Evolutionary conservation across 768 basidiomycete species (phyloP).

Genomic region (Amanita rubescens): DNA sequence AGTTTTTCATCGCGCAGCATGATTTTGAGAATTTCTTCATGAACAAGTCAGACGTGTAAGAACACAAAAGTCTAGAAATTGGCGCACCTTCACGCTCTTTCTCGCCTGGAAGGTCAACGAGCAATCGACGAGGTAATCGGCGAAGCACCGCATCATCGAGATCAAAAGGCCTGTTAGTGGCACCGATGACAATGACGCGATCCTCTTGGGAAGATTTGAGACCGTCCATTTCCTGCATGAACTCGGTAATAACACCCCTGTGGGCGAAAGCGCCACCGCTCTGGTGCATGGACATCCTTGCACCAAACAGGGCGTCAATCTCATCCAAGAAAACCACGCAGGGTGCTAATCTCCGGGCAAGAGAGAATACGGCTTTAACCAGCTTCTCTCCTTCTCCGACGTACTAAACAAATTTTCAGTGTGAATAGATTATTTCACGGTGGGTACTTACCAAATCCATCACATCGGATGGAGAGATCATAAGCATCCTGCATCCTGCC

Average conservation of each 20-base stretch:
- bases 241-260: conserved; percentile 83
- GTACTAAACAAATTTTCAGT: conserved; percentile 39
- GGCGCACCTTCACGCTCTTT: conserved; percentile 74
- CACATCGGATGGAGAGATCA: conserved; percentile 86
- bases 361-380: conserved; percentile 80
- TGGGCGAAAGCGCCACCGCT: conserved; percentile 79
- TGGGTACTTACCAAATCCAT: conserved; percentile 78
- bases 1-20: conserved; percentile 76
- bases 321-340: conserved; percentile 95
- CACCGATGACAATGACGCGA: conserved; percentile 85
- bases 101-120: conserved; percentile 85
- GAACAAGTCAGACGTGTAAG: not conserved
- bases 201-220: conserved; percentile 73
- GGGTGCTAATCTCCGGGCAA: conserved; percentile 80
- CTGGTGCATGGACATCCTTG: conserved; percentile 69
- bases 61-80: not conserved
- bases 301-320: conserved; percentile 88
- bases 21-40: conserved; percentile 78
- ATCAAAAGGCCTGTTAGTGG: conserved; percentile 89
- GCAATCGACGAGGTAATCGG: conserved; percentile 75
- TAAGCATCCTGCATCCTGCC: conserved; percentile 89
- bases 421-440: not conserved
- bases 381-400: conserved; percentile 88
- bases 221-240: conserved; percentile 97
- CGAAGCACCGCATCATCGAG: conserved; percentile 89